Conservation (phyloP, 441 rosid genomes). For the Adansonia gregorii region DNA sequence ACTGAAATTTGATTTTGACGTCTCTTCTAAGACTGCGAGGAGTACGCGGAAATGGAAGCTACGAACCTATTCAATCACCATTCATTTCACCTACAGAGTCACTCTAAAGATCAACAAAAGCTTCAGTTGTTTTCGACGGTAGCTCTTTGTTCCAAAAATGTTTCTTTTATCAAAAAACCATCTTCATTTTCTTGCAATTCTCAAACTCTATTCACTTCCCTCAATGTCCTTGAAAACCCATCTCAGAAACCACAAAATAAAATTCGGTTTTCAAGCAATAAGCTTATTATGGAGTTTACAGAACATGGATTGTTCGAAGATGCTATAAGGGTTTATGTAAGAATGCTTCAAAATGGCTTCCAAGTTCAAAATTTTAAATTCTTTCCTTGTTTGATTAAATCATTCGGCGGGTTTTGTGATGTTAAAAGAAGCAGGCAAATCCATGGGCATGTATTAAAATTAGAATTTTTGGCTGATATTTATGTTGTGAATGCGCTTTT, state of each 20-base stretch:
- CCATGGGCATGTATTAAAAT: slow-evolving; percentile 46
- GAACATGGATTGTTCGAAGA: slow-evolving; percentile 43
- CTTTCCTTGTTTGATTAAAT: slow-evolving; percentile 50
- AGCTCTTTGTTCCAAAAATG: slow-evolving; percentile 18
- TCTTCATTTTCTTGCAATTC: slow-evolving; percentile 11
- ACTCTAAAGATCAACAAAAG: not conserved
- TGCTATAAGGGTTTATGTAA: slow-evolving; percentile 36
- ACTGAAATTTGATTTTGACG: not conserved
- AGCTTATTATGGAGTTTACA: slow-evolving; percentile 36
- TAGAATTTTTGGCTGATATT: slow-evolving; percentile 37
- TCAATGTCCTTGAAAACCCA: slow-evolving; percentile 20
- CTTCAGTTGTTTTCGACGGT: slow-evolving; percentile 19
- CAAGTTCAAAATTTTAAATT: slow-evolving; percentile 35
- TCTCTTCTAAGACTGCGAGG: not conserved
- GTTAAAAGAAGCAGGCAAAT: slow-evolving; percentile 35
- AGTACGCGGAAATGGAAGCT: slow-evolving; percentile 22
- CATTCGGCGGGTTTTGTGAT: slow-evolving; percentile 40
- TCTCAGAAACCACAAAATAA: slow-evolving; percentile 13
- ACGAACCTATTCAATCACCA: slow-evolving; percentile 13
- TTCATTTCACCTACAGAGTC: slow-evolving; percentile 17
- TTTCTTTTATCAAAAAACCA: slow-evolving; percentile 6
- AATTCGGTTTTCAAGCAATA: slow-evolving; percentile 15
- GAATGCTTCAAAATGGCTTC: slow-evolving; percentile 41
- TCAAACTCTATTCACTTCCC: slow-evolving; percentile 20
- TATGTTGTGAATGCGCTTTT: slow-evolving; percentile 41